A percentile compares a stretch with the other conserved stretches of the same genome.
Evolutionary conservation across 495 filamentous ascomycete genomes (phyloP).

Genomic region (Podospora pseudocomata): DNA sequence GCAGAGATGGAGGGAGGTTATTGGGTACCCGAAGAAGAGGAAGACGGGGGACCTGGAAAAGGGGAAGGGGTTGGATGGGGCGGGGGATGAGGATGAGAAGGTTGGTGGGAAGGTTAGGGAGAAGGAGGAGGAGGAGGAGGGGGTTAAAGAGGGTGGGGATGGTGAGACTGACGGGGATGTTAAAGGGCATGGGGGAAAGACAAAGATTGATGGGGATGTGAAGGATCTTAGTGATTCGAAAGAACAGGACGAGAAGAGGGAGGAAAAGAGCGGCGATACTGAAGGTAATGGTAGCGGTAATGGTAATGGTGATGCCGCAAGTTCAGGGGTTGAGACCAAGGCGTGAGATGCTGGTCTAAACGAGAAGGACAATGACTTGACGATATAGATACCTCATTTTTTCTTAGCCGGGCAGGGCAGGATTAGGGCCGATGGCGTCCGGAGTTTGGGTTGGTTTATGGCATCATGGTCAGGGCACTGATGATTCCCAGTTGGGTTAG

Average conservation of each 20-base stretch:
- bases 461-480: not conserved
- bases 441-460: not conserved
- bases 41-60: not conserved
- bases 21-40: not conserved
- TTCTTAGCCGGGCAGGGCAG: not conserved
- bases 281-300: not conserved
- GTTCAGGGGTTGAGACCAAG: not conserved
- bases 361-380: not conserved
- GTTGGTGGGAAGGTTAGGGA: not conserved
- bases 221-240: not conserved
- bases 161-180: not conserved
- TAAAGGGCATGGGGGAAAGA: not conserved
- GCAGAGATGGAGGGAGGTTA: conserved; percentile 28
- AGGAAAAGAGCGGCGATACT: not conserved
- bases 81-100: not conserved
- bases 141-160: not conserved
- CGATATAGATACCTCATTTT: not conserved
- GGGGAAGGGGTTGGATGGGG: not conserved
- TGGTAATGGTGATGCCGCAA: not conserved
- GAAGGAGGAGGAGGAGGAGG: not conserved
- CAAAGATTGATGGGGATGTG: not conserved
- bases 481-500: not conserved
- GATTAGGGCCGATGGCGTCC: not conserved
- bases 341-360: not conserved
- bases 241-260: not conserved